A percentile compares a stretch with the other conserved stretches of the same genome.
Evolutionary conservation across 139 green algal species (phyloP).

Genomic region (Chlamydomonas applanata): DNA sequence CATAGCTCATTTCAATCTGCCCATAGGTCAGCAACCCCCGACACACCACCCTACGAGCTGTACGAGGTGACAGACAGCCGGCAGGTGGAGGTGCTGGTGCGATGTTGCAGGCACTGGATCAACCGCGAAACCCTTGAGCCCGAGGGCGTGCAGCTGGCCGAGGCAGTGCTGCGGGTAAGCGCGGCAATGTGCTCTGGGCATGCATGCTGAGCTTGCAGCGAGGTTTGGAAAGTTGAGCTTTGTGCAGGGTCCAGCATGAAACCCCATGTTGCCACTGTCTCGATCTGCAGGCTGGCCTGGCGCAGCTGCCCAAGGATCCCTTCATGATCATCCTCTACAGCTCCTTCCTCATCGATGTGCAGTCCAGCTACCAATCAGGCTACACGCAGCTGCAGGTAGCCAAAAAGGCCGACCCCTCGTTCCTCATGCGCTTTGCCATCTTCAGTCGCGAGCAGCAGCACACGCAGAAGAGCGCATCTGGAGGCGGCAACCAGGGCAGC

Average conservation of each 20-base stretch:
- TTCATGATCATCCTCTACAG: constrained; percentile 41
- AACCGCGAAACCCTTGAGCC: constrained; percentile 14
- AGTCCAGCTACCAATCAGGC: constrained; percentile 6
- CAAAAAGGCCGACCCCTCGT: constrained; percentile 13
- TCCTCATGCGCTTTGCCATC: constrained; percentile 41
- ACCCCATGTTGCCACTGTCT: too few relatives aligned
- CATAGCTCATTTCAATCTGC: too few relatives aligned
- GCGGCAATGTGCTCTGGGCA: background rate
- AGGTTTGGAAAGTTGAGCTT: too few relatives aligned
- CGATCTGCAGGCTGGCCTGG: constrained; percentile 27
- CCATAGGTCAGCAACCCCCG: constrained; percentile 12
- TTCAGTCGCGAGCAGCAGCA: constrained; percentile 39
- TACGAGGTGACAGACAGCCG: constrained; percentile 43
- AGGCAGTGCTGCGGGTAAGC: constrained; percentile 37
- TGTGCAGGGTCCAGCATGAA: too few relatives aligned
- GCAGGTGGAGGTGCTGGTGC: constrained; percentile 45
- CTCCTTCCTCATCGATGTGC: constrained; percentile 46
- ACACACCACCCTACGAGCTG: constrained; percentile 23
- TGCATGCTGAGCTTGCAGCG: background rate
- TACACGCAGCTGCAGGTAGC: constrained; percentile 18
- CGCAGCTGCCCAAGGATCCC: constrained; percentile 28
- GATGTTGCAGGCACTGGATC: constrained; percentile 30
- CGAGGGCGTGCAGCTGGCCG: constrained; percentile 12
- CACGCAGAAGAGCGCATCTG: constrained; percentile 28
- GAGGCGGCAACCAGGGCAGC: constrained; percentile 10